Evolutionary conservation across 148 eudicot species (phyloP).

Genomic region (Euryodendron excelsum): DNA sequence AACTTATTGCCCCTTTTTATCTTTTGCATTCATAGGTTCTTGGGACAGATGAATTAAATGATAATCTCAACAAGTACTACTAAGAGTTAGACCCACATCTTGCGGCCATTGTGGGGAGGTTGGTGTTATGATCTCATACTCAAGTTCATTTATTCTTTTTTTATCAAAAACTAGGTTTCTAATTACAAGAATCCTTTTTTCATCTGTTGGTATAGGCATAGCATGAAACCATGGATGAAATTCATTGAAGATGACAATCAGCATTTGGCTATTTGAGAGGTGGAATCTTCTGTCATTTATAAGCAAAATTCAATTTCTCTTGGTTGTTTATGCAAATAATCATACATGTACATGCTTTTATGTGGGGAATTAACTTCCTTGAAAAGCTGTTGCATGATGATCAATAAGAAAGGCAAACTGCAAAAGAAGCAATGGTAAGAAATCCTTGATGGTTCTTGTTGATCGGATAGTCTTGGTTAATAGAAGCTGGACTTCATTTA

Average conservation of each 20-base stretch:
- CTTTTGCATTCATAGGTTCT: constrained; percentile 47
- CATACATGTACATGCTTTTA: background rate
- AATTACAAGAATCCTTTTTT: background rate
- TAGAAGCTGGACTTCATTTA: too few species aligned
- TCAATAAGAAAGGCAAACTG: constrained; percentile 93
- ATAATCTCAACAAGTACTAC: constrained; percentile 71
- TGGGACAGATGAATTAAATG: constrained; percentile 77
- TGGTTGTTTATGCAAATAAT: background rate
- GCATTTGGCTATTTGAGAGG: constrained; percentile 88
- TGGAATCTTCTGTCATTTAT: constrained; percentile 15
- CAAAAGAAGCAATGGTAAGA: constrained; percentile 95
- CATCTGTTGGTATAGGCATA: constrained; percentile 51
- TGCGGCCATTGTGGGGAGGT: constrained; percentile 87
- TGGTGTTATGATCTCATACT: constrained; percentile 1
- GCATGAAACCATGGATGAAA: constrained; percentile 81
- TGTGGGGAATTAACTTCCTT: constrained; percentile 87
- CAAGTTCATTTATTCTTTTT: background rate
- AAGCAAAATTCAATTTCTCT: background rate
- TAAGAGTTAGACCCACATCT: constrained; percentile 79
- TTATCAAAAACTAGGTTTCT: background rate
- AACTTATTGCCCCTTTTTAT: background rate
- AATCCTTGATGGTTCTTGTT: background rate
- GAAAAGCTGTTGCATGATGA: constrained; percentile 86
- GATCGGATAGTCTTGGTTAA: too few species aligned
- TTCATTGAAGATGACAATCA: constrained; percentile 84